Conservation (phyloP, 345 rosid species). For the Capsella bursapastoris region DNA sequence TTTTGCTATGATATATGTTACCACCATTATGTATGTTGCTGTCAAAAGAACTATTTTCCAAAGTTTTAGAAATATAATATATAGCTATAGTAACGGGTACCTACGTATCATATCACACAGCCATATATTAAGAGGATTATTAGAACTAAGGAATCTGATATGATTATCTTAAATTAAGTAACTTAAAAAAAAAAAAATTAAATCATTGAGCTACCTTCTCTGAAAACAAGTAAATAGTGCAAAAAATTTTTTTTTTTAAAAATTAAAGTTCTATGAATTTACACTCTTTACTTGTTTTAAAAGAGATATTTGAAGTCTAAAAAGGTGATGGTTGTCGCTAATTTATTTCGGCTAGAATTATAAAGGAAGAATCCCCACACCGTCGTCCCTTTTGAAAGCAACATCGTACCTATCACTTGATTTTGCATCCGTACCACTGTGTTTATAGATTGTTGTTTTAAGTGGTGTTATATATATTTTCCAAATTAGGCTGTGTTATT, state of each 20-base stretch:
- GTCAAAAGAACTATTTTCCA: background rate
- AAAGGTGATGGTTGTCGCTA: constrained; percentile 3
- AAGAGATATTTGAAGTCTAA: constrained; percentile 3
- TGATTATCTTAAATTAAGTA: background rate
- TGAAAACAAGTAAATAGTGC: background rate
- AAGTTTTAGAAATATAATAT: background rate
- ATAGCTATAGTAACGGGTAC: background rate
- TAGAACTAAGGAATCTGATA: background rate
- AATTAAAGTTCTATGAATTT: too few relatives aligned
- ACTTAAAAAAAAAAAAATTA: too few relatives aligned
- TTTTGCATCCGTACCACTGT: constrained; percentile 26
- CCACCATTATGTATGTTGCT: background rate
- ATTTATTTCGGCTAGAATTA: constrained; percentile 7
- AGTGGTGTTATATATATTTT: background rate
- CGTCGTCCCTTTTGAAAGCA: constrained; percentile 26
- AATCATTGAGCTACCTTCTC: background rate
- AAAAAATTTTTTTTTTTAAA: too few relatives aligned
- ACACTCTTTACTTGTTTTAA: too few relatives aligned
- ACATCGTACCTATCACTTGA: constrained; percentile 25
- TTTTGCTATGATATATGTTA: constrained; percentile 16
- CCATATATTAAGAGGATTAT: background rate
- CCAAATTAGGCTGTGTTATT: background rate
- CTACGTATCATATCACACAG: background rate
- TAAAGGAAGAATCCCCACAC: constrained; percentile 29
- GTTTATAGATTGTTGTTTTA: background rate